Evolutionary conservation across 1,139 yeast genomes (phyloP), one percentile per base, ranked within the genome.

Genomic region (Scheffersomyces illinoinensis): DNA sequence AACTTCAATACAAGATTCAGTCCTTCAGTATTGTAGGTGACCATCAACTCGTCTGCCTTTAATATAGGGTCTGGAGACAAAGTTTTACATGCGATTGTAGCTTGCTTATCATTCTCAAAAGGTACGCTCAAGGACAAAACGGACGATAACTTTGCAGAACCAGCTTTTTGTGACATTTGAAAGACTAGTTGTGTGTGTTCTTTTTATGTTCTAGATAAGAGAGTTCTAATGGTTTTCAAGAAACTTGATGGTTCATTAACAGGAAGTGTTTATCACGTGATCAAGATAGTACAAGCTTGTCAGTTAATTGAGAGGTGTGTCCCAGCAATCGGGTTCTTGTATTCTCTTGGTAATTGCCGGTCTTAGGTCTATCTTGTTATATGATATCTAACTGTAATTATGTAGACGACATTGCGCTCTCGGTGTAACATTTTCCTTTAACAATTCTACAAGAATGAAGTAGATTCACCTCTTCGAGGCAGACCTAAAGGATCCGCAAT

Each of bases 41-140:
- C 85, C n/a, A 72, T 71, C 54, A 88, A 73, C 64, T 86, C 91
- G 56, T 84, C 79, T 0, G 88, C 87, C 69, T 86, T 88, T 61
- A 92, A 77, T 43, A 90, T 87, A 1, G 97, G 96, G 69, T 92
- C 98, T 0, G 96, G 97, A 1, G 76, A 67, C 33, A 93, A 77
- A 0, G 92, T 78, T 19, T 77, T 75, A 53, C 74, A 67, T 0
- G 96, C 95, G 2, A 90, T 86, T 5, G 60, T 58, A 0, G 97
- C 95, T 66, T 91, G 96, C 50, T 74, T 68, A 1, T 68, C 69
- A 5, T 79, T 77, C 62, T 83, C 84, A 66, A 92, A 89, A 18
- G 97, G 97, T 17, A 91, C 77, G 33, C 73, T 71, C 19, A 88
- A 68, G 46, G 74, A 68, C 55, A 69, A 52, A 48, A 61, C 52